Evolutionary conservation across 352 stramenopile genomes (phyloP).

Genomic region (Phytopythium boreale): DNA sequence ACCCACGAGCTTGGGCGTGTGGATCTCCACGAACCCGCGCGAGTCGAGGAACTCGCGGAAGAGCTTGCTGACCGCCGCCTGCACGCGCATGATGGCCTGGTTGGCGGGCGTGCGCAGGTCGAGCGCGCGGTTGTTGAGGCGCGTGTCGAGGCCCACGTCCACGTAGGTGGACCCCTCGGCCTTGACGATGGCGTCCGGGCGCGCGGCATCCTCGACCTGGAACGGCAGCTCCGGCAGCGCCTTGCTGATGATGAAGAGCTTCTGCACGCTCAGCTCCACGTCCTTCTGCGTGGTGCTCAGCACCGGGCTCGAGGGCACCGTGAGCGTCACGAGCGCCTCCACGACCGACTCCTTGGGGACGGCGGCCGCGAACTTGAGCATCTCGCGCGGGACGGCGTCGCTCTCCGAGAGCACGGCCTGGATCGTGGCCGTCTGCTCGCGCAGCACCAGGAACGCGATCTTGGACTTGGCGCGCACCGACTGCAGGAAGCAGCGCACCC

Average conservation of each 20-base stretch:
- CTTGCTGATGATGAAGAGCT: conserved; percentile 96
- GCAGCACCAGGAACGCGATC: conserved; percentile 96
- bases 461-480: conserved; percentile 93
- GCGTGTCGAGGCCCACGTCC: conserved; percentile 88
- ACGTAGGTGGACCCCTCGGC: conserved; percentile 83
- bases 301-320: conserved; percentile 85
- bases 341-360: conserved; percentile 96
- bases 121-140: conserved; percentile 95
- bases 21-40: conserved; percentile 98
- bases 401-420: conserved; percentile 91
- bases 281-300: conserved; percentile 93
- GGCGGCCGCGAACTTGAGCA: conserved; percentile 96
- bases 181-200: conserved; percentile 84
- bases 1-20: conserved; percentile 98
- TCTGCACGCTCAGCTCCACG: conserved; percentile 93
- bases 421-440: conserved; percentile 95
- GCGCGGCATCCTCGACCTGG: conserved; percentile 95
- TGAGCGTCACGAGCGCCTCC: conserved; percentile 93
- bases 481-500: conserved; percentile 94
- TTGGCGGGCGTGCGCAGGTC: conserved; percentile 98
- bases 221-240: conserved; percentile 89
- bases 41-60: conserved; percentile 97
- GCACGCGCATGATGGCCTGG: conserved; percentile 98
- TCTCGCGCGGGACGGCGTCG: conserved; percentile 90
- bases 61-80: conserved; percentile 94